Base-by-base conservation (phyloP, 768 basidiomycete species). In the Leccinum subtestaceum region DNA sequence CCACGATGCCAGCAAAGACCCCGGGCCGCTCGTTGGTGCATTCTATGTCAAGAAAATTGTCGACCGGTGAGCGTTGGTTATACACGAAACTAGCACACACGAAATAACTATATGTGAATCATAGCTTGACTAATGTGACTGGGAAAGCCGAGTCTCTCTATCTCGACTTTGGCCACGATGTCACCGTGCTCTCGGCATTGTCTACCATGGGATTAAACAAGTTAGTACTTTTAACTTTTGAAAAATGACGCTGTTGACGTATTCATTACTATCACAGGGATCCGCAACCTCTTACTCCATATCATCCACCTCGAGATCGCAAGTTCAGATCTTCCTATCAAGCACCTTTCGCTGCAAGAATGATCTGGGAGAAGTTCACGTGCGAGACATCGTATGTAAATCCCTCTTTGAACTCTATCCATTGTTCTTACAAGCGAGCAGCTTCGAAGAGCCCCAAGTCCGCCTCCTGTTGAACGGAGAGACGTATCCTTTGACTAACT, bases 311-410 rank as follows among this genome's bases (percentile, higher is more conserved):
- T 59, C 5, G 50, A 36, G 40, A 63, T 36, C 73, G 79, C 32
- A 75, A 72, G 40, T 80, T 73, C 67, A 66, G 70, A 53, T 77
- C 70, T 15, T 74, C 76, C 3, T 21, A 62, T 11, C 76, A 77
- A 60, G 66, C 74, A 13, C 78, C 78, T 19, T 80, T 80, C 55
- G 77, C 66, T 19, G 77, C 77, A 29, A 70, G 68, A 34, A 78
- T 80, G 75, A 56, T 76, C n/a, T 79, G 77, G 77, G 78, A 79
- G 65, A 72, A 65, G 61, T 79, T 77, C 63, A 66, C 67, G 5
- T 79, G 78, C 66, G 48, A 63, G 31, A 60, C 63, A 19, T 76
- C 74, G 75, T 75, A 36, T 38, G 69, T 66, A 5, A 17, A 57
- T 4, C 4, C 7, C 11, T 10, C 3, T 15, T 53, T 7, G 25